These are phyloP conservation scores for Ophiosphaerella narmari DNA, from an alignment of 2,329 filamentous ascomycete species.

Conservation along the genomic window DNA sequence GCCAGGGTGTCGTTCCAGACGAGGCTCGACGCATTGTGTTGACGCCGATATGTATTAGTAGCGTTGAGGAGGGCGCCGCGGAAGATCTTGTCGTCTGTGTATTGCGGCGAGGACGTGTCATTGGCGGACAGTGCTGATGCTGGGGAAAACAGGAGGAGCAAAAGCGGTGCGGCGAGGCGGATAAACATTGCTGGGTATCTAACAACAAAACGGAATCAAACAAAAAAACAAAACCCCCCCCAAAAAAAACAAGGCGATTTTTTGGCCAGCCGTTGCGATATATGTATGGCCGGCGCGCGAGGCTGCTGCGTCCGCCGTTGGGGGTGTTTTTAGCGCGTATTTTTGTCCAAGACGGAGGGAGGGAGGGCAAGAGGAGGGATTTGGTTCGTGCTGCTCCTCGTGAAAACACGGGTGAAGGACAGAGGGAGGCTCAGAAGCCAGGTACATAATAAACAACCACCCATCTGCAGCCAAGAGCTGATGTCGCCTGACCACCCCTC, in stretches of 20 bases:
- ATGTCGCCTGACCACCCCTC: not conserved
- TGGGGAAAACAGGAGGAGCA: not conserved
- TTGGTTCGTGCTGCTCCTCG: not conserved
- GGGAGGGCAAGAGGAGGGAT: not conserved
- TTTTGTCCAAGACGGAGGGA: not conserved
- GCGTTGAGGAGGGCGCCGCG: conserved; percentile 61
- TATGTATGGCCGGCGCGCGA: too few relatives aligned
- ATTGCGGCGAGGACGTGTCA: not conserved
- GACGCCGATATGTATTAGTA: conserved; percentile 66
- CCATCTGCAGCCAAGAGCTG: not conserved
- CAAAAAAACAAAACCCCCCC: too few relatives aligned
- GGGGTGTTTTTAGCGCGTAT: not conserved
- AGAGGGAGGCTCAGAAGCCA: too few relatives aligned
- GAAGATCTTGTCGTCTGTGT: conserved; percentile 41
- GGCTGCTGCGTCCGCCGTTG: not conserved
- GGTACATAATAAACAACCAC: too few relatives aligned
- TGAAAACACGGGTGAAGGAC: not conserved
- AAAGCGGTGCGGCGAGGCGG: not conserved
- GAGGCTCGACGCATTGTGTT: conserved; percentile 41
- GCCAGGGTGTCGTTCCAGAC: conserved; percentile 69
- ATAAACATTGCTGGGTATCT: not conserved
- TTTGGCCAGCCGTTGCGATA: too few relatives aligned
- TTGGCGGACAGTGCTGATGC: not conserved
- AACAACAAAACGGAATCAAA: too few relatives aligned
- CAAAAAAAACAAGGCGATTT: too few relatives aligned